Evolutionary conservation across 345 rosid genomes (phyloP).

Genomic region (Bruguiera gymnorhiza): DNA sequence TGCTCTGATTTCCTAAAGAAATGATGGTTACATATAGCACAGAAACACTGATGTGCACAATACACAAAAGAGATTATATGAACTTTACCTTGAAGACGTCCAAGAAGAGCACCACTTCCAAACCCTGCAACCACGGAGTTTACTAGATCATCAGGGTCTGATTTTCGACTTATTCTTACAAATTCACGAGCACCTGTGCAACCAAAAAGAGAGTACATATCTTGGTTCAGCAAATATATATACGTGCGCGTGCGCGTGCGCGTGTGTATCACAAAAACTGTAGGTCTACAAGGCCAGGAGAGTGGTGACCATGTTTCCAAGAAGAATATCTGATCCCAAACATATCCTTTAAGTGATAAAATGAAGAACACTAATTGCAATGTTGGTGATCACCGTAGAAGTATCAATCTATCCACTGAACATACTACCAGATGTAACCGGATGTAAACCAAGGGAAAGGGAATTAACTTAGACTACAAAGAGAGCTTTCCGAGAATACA

Average conservation of each 20-base stretch:
- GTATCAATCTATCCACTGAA: too few species aligned
- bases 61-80: not conserved
- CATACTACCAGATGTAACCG: too few species aligned
- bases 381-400: too few species aligned
- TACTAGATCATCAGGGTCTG: conserved; percentile 61
- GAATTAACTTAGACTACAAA: not conserved
- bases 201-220: conserved; percentile 21
- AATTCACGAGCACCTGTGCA: conserved; percentile 73
- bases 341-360: too few species aligned
- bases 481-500: not conserved
- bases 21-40: not conserved
- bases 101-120: conserved; percentile 77
- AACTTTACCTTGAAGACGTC: conserved; percentile 70
- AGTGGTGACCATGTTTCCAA: too few species aligned
- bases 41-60: not conserved
- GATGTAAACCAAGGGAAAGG: too few species aligned
- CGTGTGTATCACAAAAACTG: too few species aligned
- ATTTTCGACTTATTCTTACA: conserved; percentile 60
- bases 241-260: too few species aligned
- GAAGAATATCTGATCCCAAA: too few species aligned
- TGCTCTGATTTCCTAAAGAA: too few species aligned
- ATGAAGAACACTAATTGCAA: too few species aligned
- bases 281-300: too few species aligned
- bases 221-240: not conserved
- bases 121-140: conserved; percentile 80